These are phyloP conservation scores for Ashbya aceris DNA, from an alignment of 1,139 yeast genomes.

Conservation along the genomic window DNA sequence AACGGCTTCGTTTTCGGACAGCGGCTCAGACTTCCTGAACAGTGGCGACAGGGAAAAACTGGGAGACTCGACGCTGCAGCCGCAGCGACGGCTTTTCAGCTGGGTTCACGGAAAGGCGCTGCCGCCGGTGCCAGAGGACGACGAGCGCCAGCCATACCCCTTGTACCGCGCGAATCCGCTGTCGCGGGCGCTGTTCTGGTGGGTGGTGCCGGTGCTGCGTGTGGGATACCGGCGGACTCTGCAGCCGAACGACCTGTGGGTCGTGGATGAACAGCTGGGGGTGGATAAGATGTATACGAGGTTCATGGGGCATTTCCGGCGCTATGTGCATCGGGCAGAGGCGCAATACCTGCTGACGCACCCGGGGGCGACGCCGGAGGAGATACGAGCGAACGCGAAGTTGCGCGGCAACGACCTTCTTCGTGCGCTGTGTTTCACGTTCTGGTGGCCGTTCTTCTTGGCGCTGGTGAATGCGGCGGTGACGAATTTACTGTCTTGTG, in stretches of 20 bases:
- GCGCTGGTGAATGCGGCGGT: slow-evolving; percentile 37
- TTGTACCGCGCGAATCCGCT: slow-evolving; percentile 30
- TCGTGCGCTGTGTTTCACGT: slow-evolving; percentile 46
- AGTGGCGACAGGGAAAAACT: slow-evolving; percentile 26
- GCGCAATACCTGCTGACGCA: slow-evolving; percentile 19
- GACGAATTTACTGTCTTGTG: slow-evolving; percentile 34
- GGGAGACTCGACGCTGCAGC: slow-evolving; percentile 25
- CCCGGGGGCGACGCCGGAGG: slow-evolving; percentile 30
- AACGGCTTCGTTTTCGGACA: background rate
- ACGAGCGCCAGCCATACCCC: slow-evolving; percentile 42
- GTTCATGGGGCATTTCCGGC: slow-evolving; percentile 34
- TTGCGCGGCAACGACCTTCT: slow-evolving; percentile 38
- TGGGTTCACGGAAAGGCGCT: slow-evolving; percentile 35
- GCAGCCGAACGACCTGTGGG: slow-evolving; percentile 53
- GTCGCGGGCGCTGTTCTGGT: slow-evolving; percentile 39
- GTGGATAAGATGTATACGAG: slow-evolving; percentile 39
- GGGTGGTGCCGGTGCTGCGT: slow-evolving; percentile 51
- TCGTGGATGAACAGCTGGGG: slow-evolving; percentile 42
- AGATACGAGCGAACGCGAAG: slow-evolving; percentile 24
- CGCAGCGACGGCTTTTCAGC: slow-evolving; percentile 35
- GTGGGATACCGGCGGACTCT: slow-evolving; percentile 63
- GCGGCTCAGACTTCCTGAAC: slow-evolving; percentile 5
- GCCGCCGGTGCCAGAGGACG: slow-evolving; percentile 43
- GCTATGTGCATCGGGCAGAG: slow-evolving; percentile 32
- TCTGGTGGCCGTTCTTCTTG: slow-evolving; percentile 40